Evolutionary conservation across 306 rosid species (phyloP), one percentile per base, ranked within the genome.

Genomic region (Vicia sativa): DNA sequence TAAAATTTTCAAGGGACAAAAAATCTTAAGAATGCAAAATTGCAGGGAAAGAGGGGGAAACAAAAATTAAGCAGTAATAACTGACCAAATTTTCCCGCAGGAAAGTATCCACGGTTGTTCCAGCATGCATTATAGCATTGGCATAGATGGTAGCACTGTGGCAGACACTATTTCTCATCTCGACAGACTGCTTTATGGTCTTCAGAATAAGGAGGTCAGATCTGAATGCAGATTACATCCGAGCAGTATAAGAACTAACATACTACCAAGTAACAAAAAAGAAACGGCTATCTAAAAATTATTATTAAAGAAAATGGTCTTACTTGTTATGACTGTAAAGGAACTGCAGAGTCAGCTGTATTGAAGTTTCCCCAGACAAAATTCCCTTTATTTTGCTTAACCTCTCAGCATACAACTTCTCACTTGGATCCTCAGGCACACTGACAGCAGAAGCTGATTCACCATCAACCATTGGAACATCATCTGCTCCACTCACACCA

Each of bases 71-170:
- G 10, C 10, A 28, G 42, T 28, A 66, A 68, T 25, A 72, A 52
- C 83, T 80, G 34, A 93, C 98, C 88, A 93, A 77, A 70, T 88
- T 93, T 81, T 93, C 98, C 76, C 98, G 85, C n/a, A 93, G 87
- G 71, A 93, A 93, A 6, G 98, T 93, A 72, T 93, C 98, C 55
- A 93, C 96, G 2, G 96, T 88, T 38, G 98, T 93, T 78, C 98
- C 98, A 19, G 98, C 98, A 76, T 93, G 98, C 98, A 93, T 93
- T 54, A 90, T 82, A 38, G 97, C 98, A 82, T 93, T 93, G 50
- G 98, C 90, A 74, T 88, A 93, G 59, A 93, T 93, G 11, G 98
- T 93, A 52, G 98, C 98, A 81, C 98, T 90, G 49, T 93, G 96
- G 65, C 98, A 93, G 57, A 88, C 96, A 67, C 98, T 93, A 70